Percentiles rank a stretch among this genome's conserved stretches.
These are phyloP conservation scores for Clonostachys rosea DNA, from an alignment of 2,329 filamentous ascomycete genomes.

Conservation along the genomic window DNA sequence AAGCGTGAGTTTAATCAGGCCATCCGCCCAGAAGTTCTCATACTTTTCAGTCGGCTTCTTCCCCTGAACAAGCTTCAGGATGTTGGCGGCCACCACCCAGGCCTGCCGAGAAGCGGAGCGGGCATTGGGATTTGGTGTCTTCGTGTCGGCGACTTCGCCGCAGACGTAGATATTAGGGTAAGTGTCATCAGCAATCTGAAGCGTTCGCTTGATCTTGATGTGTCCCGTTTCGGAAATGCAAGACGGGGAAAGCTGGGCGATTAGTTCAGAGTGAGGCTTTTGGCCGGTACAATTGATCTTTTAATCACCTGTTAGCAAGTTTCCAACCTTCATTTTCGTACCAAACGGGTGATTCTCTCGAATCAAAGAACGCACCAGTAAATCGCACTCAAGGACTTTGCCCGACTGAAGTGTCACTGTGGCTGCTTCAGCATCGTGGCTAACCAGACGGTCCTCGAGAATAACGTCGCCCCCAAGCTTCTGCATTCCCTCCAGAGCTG, in stretches of 20 bases:
- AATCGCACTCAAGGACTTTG: slow-evolving; percentile 39
- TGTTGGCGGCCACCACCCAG: slow-evolving; percentile 46
- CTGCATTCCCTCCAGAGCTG: slow-evolving; percentile 32
- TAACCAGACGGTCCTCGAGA: slow-evolving; percentile 41
- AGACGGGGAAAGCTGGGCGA: slow-evolving; percentile 33
- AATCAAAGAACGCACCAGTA: slow-evolving; percentile 30
- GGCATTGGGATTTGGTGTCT: slow-evolving; percentile 43
- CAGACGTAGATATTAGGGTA: slow-evolving; percentile 53
- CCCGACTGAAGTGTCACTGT: slow-evolving; percentile 39
- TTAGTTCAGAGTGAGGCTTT: slow-evolving; percentile 45
- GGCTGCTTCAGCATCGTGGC: slow-evolving; percentile 24
- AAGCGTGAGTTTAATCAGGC: slow-evolving; percentile 47
- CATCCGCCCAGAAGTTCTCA: slow-evolving; percentile 37
- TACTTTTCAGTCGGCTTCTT: slow-evolving; percentile 31
- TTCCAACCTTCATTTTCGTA: neutral
- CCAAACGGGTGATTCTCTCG: too few relatives aligned
- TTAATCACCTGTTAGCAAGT: neutral
- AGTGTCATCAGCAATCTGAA: slow-evolving; percentile 46
- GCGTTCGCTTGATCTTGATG: slow-evolving; percentile 47
- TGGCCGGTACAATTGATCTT: slow-evolving; percentile 59
- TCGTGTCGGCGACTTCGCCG: slow-evolving; percentile 57
- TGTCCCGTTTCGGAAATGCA: slow-evolving; percentile 40
- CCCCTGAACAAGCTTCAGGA: slow-evolving; percentile 39
- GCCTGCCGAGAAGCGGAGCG: slow-evolving; percentile 50
- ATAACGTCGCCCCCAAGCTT: slow-evolving; percentile 43